Conservation (phyloP, 345 rosid genomes). For the Stellera chamaejasme region DNA sequence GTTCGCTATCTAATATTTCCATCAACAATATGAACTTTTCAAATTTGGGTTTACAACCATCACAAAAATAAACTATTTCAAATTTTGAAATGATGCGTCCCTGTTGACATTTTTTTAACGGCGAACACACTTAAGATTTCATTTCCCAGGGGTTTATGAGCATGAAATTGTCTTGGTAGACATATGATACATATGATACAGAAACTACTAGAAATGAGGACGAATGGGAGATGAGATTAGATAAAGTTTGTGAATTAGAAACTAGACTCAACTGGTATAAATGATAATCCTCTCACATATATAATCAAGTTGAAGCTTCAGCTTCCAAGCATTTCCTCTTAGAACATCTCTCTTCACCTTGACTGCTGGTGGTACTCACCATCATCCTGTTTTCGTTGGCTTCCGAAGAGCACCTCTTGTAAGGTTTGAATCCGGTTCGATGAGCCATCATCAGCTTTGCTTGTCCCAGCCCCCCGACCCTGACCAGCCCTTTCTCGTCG, state of each 20-base stretch:
- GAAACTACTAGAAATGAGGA: slow-evolving; percentile 15
- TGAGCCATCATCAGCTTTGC: slow-evolving; percentile 40
- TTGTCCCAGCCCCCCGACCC: slow-evolving; percentile 45
- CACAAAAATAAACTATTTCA: no score
- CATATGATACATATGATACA: slow-evolving; percentile 26
- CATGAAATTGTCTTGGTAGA: slow-evolving; percentile 21
- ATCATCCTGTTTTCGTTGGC: slow-evolving; percentile 45
- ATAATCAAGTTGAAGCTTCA: slow-evolving; percentile 44
- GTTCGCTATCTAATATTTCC: no score
- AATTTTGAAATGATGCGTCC: no score
- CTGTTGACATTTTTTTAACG: no score
- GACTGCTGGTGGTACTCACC: slow-evolving; percentile 27
- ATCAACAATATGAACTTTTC: no score
- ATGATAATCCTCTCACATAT: no score
- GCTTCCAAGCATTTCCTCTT: slow-evolving; percentile 84
- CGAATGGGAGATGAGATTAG: slow-evolving; percentile 20
- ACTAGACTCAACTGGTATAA: slow-evolving; percentile 19
- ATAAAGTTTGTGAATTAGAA: slow-evolving; percentile 14
- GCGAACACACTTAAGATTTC: slow-evolving; percentile 5
- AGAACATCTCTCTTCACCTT: slow-evolving; percentile 58
- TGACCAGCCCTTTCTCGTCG: slow-evolving; percentile 34
- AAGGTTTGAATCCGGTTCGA: slow-evolving; percentile 85
- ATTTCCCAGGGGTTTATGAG: slow-evolving; percentile 20
- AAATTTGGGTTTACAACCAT: no score
- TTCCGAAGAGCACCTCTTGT: slow-evolving; percentile 83